phyloP scores from a whole-genome alignment of 2,329 filamentous ascomycete genomes.

The Fragosphaeria purpurea region DNA sequence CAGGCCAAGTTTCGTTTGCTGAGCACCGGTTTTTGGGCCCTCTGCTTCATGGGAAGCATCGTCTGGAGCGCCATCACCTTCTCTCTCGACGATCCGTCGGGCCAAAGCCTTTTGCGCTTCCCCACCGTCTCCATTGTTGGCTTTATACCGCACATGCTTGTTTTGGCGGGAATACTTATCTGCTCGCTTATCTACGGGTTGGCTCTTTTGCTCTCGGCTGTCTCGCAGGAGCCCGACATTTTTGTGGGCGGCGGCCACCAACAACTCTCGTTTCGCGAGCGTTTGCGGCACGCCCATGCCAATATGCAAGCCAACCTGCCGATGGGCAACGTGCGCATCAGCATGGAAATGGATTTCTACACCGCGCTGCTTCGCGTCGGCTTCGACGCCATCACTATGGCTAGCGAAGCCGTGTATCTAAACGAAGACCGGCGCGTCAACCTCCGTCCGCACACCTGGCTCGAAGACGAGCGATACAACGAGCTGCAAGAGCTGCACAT shows the following conservation, averaged over 20 bases:
- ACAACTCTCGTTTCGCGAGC: constrained; percentile 39
- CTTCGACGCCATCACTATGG: constrained; percentile 81
- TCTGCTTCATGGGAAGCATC: constrained; percentile 82
- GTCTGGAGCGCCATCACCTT: constrained; percentile 61
- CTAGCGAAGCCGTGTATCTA: constrained; percentile 89
- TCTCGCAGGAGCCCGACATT: constrained; percentile 24
- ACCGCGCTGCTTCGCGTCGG: constrained; percentile 78
- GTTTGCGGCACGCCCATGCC: constrained; percentile 61
- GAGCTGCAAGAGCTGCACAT: constrained; percentile 58
- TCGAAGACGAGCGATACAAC: constrained; percentile 75
- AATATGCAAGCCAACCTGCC: constrained; percentile 92
- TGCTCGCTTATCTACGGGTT: constrained; percentile 70
- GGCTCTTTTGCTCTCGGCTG: constrained; percentile 65
- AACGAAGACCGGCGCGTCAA: constrained; percentile 74
- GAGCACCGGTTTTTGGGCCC: constrained; percentile 81
- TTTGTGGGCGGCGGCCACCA: not conserved
- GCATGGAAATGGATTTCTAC: constrained; percentile 90
- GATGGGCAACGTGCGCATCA: constrained; percentile 68
- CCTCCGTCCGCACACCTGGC: constrained; percentile 71
- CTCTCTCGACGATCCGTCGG: constrained; percentile 47
- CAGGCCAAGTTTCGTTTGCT: constrained; percentile 72
- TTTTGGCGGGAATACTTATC: constrained; percentile 65
- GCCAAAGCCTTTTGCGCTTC: constrained; percentile 67
- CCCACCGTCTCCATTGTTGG: constrained; percentile 92
- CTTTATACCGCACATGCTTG: constrained; percentile 87